Evolutionary conservation across 257 asterid species (phyloP).

Genomic region (Lantana camara): DNA sequence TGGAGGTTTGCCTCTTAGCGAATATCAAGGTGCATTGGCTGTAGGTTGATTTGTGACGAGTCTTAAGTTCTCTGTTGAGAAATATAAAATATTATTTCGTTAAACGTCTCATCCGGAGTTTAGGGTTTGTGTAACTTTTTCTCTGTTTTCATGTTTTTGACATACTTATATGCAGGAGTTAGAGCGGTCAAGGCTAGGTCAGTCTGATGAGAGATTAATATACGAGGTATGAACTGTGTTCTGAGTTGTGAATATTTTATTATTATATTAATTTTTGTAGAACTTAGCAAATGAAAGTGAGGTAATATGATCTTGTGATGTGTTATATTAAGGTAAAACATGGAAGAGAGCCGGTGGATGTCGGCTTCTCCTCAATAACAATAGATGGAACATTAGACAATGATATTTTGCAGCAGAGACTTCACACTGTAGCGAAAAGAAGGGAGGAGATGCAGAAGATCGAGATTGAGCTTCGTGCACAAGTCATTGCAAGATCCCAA

Average conservation of each 20-base stretch:
- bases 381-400: slow-evolving; percentile 59
- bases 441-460: slow-evolving; percentile 75
- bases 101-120: neutral
- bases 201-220: slow-evolving; percentile 82
- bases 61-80: slow-evolving; percentile 7
- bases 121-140: neutral
- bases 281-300: slow-evolving; percentile 21
- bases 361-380: slow-evolving; percentile 66
- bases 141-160: neutral
- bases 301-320: slow-evolving; percentile 40
- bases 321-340: slow-evolving; percentile 69
- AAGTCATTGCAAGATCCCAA: slow-evolving; percentile 61
- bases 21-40: slow-evolving; percentile 26
- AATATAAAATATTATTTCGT: no score
- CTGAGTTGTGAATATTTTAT: neutral
- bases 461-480: slow-evolving; percentile 82
- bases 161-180: slow-evolving; percentile 42
- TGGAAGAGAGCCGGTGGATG: slow-evolving; percentile 75
- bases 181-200: slow-evolving; percentile 67
- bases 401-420: slow-evolving; percentile 71
- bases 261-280: neutral
- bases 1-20: neutral
- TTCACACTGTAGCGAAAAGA: slow-evolving; percentile 58
- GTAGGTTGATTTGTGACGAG: neutral
- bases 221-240: slow-evolving; percentile 61